phyloP scores from a whole-genome alignment of 768 basidiomycete genomes.

The Neoboletus subvelutipes region DNA sequence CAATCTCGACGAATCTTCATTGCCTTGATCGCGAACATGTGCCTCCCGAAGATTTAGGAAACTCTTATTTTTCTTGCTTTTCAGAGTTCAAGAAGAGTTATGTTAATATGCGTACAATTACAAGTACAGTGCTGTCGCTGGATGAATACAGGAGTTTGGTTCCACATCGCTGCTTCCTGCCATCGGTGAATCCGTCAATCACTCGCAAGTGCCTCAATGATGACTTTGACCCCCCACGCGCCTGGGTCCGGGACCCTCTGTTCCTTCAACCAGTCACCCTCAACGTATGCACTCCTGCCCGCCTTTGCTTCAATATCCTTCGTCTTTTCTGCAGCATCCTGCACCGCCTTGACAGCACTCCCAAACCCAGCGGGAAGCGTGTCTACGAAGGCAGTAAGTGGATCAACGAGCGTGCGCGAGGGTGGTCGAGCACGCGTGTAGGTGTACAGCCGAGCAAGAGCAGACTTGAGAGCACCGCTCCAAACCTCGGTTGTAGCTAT shows the following conservation, averaged over 20 bases:
- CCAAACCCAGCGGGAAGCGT: slow-evolving; percentile 37
- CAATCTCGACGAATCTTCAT: slow-evolving; percentile 57
- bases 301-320: slow-evolving; percentile 79
- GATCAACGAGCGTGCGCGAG: slow-evolving; percentile 91
- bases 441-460: slow-evolving; percentile 64
- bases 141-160: background rate
- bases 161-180: background rate
- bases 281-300: slow-evolving; percentile 87
- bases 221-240: slow-evolving; percentile 84
- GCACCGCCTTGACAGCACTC: slow-evolving; percentile 58
- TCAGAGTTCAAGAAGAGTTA: background rate
- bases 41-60: background rate
- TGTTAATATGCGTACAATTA: background rate
- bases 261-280: slow-evolving; percentile 58
- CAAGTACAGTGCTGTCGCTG: background rate
- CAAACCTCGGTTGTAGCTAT: slow-evolving; percentile 50
- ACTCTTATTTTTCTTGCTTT: background rate
- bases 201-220: slow-evolving; percentile 61
- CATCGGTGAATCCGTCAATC: background rate
- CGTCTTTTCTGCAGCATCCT: slow-evolving; percentile 70
- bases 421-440: slow-evolving; percentile 90
- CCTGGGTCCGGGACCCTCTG: slow-evolving; percentile 81
- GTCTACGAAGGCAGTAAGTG: slow-evolving; percentile 73
- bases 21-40: slow-evolving; percentile 4
- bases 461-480: slow-evolving; percentile 55